These are phyloP conservation scores for Collariella sp. DNA, from an alignment of 495 filamentous ascomycete species.

Conservation along the genomic window DNA sequence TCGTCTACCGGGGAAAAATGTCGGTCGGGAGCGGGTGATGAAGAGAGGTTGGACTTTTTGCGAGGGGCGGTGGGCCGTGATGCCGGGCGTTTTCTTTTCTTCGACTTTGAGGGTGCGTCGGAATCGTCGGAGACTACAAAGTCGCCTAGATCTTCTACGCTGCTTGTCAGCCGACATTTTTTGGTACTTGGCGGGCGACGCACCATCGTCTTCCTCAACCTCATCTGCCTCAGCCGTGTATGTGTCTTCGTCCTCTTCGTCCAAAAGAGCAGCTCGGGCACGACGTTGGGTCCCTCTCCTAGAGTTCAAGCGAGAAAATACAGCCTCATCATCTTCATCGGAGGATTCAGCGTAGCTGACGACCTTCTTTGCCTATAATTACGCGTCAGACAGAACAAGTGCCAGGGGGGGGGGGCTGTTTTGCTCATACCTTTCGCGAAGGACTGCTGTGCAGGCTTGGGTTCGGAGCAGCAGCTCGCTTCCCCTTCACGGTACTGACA, in stretches of 20 bases:
- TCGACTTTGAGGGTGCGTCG: constrained; percentile 50
- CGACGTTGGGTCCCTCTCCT: constrained; percentile 26
- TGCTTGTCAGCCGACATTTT: constrained; percentile 3
- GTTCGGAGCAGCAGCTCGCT: constrained; percentile 19
- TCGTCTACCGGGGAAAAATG: constrained; percentile 1
- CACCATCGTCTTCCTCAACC: constrained; percentile 52
- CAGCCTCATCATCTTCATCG: constrained; percentile 53
- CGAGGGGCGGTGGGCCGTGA: constrained; percentile 41
- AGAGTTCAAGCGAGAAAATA: constrained; percentile 39
- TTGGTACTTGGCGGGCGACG: neutral
- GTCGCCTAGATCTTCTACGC: constrained; percentile 63
- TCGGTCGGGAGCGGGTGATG: constrained; percentile 26
- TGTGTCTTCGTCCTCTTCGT: constrained; percentile 54
- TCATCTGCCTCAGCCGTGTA: constrained; percentile 51
- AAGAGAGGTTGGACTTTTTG: constrained; percentile 49
- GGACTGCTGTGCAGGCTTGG: constrained; percentile 45
- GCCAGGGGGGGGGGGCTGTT: neutral
- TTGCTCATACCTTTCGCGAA: constrained; percentile 51
- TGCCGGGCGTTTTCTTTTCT: constrained; percentile 63
- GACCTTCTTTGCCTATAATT: constrained; percentile 41
- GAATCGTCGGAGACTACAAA: constrained; percentile 85
- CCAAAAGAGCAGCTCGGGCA: constrained; percentile 28
- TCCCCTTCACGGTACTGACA: constrained; percentile 34
- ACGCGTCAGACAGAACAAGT: neutral
- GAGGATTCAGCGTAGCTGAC: constrained; percentile 62